A percentile compares a stretch with the other conserved stretches of the same genome.
phyloP scores from a whole-genome alignment of 805 yeast species.

The Candida stauntonica region DNA sequence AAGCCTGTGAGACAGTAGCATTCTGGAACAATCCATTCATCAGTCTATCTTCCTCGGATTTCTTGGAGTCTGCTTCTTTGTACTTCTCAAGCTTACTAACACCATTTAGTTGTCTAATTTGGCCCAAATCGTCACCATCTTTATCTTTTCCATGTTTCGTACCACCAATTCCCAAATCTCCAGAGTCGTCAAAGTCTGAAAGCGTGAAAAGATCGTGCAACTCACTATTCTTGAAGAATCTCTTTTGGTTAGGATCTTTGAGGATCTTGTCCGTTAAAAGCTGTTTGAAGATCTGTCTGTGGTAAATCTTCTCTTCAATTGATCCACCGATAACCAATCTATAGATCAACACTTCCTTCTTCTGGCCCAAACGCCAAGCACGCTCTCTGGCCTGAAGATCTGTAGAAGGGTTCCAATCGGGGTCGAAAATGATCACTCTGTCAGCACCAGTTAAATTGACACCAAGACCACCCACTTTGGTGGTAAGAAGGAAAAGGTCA shows the following conservation, averaged over 20 bases:
- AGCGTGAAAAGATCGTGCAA: constrained; percentile 83
- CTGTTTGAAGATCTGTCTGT: constrained; percentile 94
- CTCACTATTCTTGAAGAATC: constrained; percentile 91
- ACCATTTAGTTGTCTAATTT: constrained; percentile 63
- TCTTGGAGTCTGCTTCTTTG: constrained; percentile 35
- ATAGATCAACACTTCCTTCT: constrained; percentile 84
- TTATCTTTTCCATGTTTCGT: constrained; percentile 41
- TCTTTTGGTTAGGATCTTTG: constrained; percentile 90
- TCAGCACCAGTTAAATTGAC: constrained; percentile 94
- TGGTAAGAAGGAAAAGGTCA: constrained; percentile 77
- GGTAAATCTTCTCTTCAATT: constrained; percentile 94
- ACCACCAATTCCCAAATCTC: constrained; percentile 43
- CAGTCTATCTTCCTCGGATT: constrained; percentile 55
- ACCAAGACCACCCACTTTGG: constrained; percentile 95
- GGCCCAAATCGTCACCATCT: constrained; percentile 58
- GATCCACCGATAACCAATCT: constrained; percentile 92
- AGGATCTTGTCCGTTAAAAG: constrained; percentile 87
- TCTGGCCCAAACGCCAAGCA: constrained; percentile 97
- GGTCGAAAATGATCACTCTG: constrained; percentile 89
- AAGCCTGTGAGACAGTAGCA: constrained; percentile 66
- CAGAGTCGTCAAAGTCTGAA: constrained; percentile 56
- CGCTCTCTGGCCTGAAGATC: constrained; percentile 95
- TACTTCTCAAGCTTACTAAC: constrained; percentile 68
- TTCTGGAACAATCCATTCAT: constrained; percentile 73
- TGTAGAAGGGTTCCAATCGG: constrained; percentile 98